phyloP scores from a whole-genome alignment of 148 eudicot genomes.

The Heliamphora exappendiculata region DNA sequence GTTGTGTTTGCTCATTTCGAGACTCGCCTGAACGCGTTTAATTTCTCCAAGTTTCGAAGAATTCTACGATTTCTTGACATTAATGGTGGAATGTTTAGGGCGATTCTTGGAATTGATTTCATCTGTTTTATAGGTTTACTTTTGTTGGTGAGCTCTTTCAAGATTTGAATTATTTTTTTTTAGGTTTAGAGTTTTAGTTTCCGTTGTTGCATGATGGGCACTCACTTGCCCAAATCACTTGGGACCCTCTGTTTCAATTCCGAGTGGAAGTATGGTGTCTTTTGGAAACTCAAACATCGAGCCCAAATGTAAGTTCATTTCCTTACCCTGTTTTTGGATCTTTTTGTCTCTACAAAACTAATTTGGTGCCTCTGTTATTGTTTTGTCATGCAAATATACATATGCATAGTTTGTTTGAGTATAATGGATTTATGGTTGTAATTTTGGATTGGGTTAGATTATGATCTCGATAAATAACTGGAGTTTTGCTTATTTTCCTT shows the following conservation, averaged over 20 bases:
- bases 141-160: slow-evolving; percentile 27
- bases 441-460: neutral
- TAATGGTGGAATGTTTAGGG: slow-evolving; percentile 23
- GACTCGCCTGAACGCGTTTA: slow-evolving; percentile 16
- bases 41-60: slow-evolving; percentile 16
- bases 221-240: slow-evolving; percentile 66
- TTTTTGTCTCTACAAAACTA: slow-evolving; percentile 5
- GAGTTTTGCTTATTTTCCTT: too few species aligned
- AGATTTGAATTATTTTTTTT: slow-evolving; percentile 17
- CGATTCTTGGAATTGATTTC: too few species aligned
- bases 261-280: slow-evolving; percentile 76
- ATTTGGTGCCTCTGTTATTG: slow-evolving; percentile 10
- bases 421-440: neutral
- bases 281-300: slow-evolving; percentile 81
- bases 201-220: slow-evolving; percentile 44
- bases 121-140: neutral
- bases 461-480: too few species aligned
- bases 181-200: slow-evolving; percentile 21
- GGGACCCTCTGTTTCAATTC: slow-evolving; percentile 56
- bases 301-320: slow-evolving; percentile 34
- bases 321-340: neutral
- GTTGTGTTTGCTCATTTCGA: neutral
- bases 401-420: neutral
- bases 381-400: neutral
- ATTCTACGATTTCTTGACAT: slow-evolving; percentile 1